These are phyloP conservation scores for Fusarium miscanthi DNA, from an alignment of 2,329 filamentous ascomycete species.

Conservation along the genomic window DNA sequence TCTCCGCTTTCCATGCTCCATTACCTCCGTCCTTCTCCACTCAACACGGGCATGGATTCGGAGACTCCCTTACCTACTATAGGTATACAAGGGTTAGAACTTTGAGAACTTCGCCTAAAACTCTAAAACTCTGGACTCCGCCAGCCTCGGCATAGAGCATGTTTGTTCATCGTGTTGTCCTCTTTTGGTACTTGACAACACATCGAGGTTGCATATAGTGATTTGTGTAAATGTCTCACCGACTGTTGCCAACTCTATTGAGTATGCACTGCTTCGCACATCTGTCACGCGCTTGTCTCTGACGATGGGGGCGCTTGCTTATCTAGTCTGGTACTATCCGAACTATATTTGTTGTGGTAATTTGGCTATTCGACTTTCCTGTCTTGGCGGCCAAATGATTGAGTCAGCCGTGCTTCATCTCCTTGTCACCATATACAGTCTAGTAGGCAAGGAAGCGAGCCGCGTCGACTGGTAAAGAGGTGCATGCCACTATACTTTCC, in stretches of 20 bases:
- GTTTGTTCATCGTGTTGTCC: background rate
- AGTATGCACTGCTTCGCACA: constrained; percentile 7
- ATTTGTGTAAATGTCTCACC: constrained; percentile 21
- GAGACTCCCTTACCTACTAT: background rate
- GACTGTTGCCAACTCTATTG: constrained; percentile 15
- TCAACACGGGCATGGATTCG: background rate
- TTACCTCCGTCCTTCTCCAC: constrained; percentile 16
- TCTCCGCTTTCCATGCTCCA: constrained; percentile 5
- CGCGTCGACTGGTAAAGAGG: background rate
- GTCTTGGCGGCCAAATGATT: constrained; percentile 1
- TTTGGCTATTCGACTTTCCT: constrained; percentile 10
- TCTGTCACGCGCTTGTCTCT: constrained; percentile 20
- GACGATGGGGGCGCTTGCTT: constrained; percentile 19
- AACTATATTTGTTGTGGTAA: constrained; percentile 22
- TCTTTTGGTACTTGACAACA: constrained; percentile 9
- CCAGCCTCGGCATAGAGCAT: constrained; percentile 14
- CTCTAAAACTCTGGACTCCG: constrained; percentile 33
- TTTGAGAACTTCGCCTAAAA: constrained; percentile 39
- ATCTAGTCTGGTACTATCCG: constrained; percentile 19
- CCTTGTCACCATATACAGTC: background rate
- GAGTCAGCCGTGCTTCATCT: constrained; percentile 33
- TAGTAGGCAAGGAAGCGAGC: background rate
- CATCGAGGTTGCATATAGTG: background rate
- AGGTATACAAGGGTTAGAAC: background rate
- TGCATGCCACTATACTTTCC: constrained; percentile 1